Evolutionary conservation across 2,329 filamentous ascomycete genomes (phyloP), one percentile per base, ranked within the genome.

Genomic region (Thyridium curvatum): DNA sequence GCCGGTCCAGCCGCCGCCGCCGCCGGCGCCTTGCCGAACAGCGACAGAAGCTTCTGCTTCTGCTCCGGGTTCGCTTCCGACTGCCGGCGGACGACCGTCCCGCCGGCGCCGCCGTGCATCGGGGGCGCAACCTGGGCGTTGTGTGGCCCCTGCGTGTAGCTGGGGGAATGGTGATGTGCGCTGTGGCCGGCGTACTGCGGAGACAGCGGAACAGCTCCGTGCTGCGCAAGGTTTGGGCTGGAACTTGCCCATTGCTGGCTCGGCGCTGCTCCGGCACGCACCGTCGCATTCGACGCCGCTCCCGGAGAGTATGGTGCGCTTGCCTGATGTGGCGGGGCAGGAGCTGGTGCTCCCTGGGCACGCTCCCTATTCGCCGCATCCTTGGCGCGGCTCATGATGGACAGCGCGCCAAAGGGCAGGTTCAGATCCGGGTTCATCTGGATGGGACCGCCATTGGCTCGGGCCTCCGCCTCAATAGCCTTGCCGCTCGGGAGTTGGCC

Each of bases 1-100:
- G 9, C 43, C 44, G 28, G 37, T 16, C 10, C 36, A 4, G 37
- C 48, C 18, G 46, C 42, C 12, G 50, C 39, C 14, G 51, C 52
- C 5, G 51, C 34, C 32, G 59, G 53, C 4, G 63, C 52, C 50
- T 75, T 76, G 18, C 74, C 72, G 51, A 86, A 84, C 2, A 86
- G 69, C 5, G 80, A 83, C 12, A 86, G 64, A 4, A 74, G 60
- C 40, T 64, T 61, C 33, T 65, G 63, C 44, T 56, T 64, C 38
- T 73, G 69, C 31, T 64, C 73, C 15, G 56, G 47, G 8, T 56
- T 61, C 31, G 58, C 53, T 18, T 64, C 56, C 30, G 59, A 54
- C 18, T 59, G 56, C 10, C 56, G 56, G 33, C 60, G 58, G 6
- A 26, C 21, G 21, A n/a, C n/a, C n/a, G 21, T 26, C 21, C 21